These are phyloP conservation scores for Sporisorium scitamineum DNA, from an alignment of 1,284 basidiomycete species.

Conservation along the genomic window DNA sequence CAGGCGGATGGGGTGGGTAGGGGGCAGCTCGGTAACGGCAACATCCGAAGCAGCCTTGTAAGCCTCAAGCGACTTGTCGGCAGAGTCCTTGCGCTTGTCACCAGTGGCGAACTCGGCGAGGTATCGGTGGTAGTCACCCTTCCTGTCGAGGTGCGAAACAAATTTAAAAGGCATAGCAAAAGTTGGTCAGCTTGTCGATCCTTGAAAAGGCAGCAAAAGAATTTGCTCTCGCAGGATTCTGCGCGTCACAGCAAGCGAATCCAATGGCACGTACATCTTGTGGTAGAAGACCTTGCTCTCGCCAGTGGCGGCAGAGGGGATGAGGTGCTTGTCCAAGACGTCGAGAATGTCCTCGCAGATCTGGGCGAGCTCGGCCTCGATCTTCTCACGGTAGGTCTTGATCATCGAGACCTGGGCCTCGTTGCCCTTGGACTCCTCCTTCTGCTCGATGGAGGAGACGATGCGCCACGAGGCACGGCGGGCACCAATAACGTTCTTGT, in stretches of 20 bases:
- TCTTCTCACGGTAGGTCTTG: conserved; percentile 97
- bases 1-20: conserved; percentile 98
- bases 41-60: conserved; percentile 99
- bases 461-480: conserved; percentile 99
- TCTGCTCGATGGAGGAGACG: conserved; percentile 99
- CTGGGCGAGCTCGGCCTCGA: conserved; percentile 96
- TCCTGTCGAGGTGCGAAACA: conserved; percentile 74
- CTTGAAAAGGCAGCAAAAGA: background rate
- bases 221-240: background rate
- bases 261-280: conserved; percentile 82
- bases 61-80: conserved; percentile 97
- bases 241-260: background rate
- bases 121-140: conserved; percentile 99
- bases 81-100: conserved; percentile 97
- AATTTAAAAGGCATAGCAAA: background rate
- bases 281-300: conserved; percentile 99
- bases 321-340: conserved; percentile 98
- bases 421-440: conserved; percentile 99
- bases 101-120: conserved; percentile 99
- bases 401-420: conserved; percentile 98
- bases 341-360: conserved; percentile 99
- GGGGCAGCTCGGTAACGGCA: conserved; percentile 95
- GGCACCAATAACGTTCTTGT: conserved; percentile 99
- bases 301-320: conserved; percentile 95
- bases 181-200: background rate